These are phyloP conservation scores for Hypoxylon sp. DNA, from an alignment of 2,329 filamentous ascomycete species.

Conservation along the genomic window DNA sequence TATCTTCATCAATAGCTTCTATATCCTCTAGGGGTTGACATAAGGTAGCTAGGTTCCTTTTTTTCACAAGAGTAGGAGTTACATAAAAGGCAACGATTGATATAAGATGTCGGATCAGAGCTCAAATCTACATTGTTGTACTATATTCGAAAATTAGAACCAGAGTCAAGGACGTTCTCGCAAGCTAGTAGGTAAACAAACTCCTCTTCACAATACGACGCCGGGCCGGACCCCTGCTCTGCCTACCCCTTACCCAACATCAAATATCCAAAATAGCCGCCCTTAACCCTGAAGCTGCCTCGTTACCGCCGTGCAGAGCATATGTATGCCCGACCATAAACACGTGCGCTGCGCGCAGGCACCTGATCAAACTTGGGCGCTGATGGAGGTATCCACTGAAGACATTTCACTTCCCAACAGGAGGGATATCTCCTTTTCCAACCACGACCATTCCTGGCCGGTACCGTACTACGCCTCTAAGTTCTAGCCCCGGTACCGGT, in stretches of 20 bases:
- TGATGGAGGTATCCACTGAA: slow-evolving; percentile 25
- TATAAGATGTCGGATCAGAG: slow-evolving; percentile 10
- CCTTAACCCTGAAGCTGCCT: slow-evolving; percentile 36
- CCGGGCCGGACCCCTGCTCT: slow-evolving; percentile 4
- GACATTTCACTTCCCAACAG: slow-evolving; percentile 6
- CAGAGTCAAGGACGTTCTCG: slow-evolving; percentile 11
- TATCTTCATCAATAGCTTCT: background rate
- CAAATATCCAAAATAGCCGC: slow-evolving; percentile 42
- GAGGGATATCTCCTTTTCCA: slow-evolving; percentile 19
- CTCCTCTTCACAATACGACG: slow-evolving; percentile 20
- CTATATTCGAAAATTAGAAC: slow-evolving; percentile 5
- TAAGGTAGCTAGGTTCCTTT: background rate
- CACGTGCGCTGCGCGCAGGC: slow-evolving; percentile 35
- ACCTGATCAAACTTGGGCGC: slow-evolving; percentile 38
- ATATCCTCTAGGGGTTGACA: background rate
- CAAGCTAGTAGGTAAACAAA: slow-evolving; percentile 14
- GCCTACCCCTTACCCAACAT: slow-evolving; percentile 26
- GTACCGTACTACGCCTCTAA: background rate
- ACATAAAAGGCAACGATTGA: slow-evolving; percentile 8
- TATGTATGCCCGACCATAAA: slow-evolving; percentile 37
- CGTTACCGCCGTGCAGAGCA: slow-evolving; percentile 35
- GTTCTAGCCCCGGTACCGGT: slow-evolving; percentile 22
- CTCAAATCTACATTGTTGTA: slow-evolving; percentile 2
- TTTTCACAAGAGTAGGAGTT: background rate
- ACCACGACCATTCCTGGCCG: slow-evolving; percentile 3